Evolutionary conservation across 202 grass and related monocot genomes (phyloP), one percentile per base, ranked within the genome.

Genomic region (Elaeis oleifera): DNA sequence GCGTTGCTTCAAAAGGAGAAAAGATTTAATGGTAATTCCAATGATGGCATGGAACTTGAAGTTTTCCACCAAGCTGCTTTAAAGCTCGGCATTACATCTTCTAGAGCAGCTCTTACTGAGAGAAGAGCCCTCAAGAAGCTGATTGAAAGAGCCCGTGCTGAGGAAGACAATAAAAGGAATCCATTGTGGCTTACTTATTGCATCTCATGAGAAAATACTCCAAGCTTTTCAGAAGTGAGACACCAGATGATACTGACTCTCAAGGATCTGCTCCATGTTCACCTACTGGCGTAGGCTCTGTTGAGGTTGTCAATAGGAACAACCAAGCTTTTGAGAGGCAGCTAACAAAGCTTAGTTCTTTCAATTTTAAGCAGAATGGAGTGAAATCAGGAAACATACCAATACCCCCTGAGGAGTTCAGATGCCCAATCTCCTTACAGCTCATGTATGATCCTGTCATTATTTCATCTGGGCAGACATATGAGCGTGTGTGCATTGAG

Each of bases 391-490:
- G 84, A 70, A 99, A 82, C 63, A 81, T 87, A 74, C 57, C 85
- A 21, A 74, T 94, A 31, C 94, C 94, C 59, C 88, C 94, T 4
- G 94, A 99, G 75, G 94, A 99, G 63, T 80, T 99, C 57, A 84
- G 82, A 75, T 99, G 94, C 69, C 94, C 94, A 16, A 99, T 99
- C 68, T 99, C 88, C 32, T 81, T 99, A 54, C 94, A 99, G 59
- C 70, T 99, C 25, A 99, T 99, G 94, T 89, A 84, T 51, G 94
- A 99, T 54, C 94, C 94, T 21, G 94, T 99, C 28, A 89, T 99
- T 52, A 82, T 94, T 82, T 89, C 94, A 75, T 99, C 94, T 5
- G 94, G 94, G 22, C 94, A 99, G 54, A 99, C 94, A 63, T 99
- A 99, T 71, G 94, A 99, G 69, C 84, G 84, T 72, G 67, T 89